Evolutionary conservation across 805 yeast species (phyloP), one percentile per base, ranked within the genome.

Genomic region (Monosporozyma solicola): DNA sequence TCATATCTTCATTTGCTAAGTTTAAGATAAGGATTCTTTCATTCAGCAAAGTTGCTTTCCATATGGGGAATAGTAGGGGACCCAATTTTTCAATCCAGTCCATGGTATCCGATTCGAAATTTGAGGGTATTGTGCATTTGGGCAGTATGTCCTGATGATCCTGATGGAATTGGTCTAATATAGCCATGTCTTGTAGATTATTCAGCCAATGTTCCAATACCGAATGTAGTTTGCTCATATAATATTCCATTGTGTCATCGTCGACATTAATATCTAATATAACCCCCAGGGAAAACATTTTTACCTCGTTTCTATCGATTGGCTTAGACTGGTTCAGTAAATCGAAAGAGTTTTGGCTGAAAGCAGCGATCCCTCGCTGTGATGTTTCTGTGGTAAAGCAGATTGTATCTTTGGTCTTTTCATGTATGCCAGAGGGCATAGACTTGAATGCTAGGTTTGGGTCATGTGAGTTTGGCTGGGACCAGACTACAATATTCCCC

Each of bases 401-500:
- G 1, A 84, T 72, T 1, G 79, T 76, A 60, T 84, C 90, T 13
- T 65, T 64, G 2, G 72, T 71, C 3, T 56, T 53, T 13, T 78
- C 73, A 60, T 84, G 90, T 2, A 83, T 69, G 1, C 91, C 89
- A 0, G 87, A 81, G 0, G 90, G 90, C 46, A 84, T 67, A n/a
- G 83, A 72, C 57, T 80, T 79, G 67, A 76, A 84, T 65, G 84
- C 90, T 3, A 84, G 61, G 11, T 32, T 16, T 4, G 24, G 13
- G 11, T 77, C 76, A 32, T 72, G 16, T 35, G 4, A 65, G 27
- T 80, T 60, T 2, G 54, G 44, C 29, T 54, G 46, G 32, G 60
- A 53, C 67, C 71, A 64, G 9, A 59, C 57, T 13, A 66, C 53
- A 1, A 57, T 54, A 46, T 69, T 69, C 7, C 72, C 72, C 48